Conservation (phyloP, 169 alveolate genomes). For the Miamiensis avidus region DNA sequence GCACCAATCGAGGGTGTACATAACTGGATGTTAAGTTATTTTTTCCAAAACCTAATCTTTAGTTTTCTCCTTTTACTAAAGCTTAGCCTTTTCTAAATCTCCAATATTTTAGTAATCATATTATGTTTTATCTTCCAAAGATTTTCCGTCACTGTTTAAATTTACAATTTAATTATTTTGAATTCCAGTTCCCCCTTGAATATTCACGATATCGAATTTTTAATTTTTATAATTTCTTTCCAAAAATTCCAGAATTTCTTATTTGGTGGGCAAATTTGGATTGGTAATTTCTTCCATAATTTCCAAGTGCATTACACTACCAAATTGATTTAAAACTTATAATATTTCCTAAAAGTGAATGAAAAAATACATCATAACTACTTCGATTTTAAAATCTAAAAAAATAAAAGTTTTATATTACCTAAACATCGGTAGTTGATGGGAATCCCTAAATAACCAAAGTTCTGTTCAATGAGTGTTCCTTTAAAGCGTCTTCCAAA, state of each 20-base stretch:
- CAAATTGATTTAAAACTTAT: not conserved
- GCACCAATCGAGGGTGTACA: not conserved
- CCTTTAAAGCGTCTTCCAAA: not conserved
- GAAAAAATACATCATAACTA: too few relatives aligned
- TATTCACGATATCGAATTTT: not conserved
- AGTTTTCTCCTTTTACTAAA: too few relatives aligned
- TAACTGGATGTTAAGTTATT: not conserved
- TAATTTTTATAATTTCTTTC: too few relatives aligned
- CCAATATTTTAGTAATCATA: not conserved
- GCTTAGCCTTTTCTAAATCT: not conserved
- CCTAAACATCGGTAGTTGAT: not conserved
- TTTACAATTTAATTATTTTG: too few relatives aligned
- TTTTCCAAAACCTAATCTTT: too few relatives aligned
- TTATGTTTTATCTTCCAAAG: too few relatives aligned
- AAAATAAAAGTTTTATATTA: too few relatives aligned
- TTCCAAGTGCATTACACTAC: not conserved
- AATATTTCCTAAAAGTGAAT: not conserved
- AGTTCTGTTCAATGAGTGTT: not conserved
- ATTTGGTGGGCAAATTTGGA: not conserved
- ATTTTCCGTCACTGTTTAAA: not conserved
- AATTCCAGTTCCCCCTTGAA: not conserved
- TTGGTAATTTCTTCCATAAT: not conserved
- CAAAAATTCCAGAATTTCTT: not conserved
- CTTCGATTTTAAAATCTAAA: too few relatives aligned
- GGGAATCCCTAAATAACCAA: not conserved